phyloP scores from a whole-genome alignment of 306 rosid genomes.

The Chamaecrista fasciculata region DNA sequence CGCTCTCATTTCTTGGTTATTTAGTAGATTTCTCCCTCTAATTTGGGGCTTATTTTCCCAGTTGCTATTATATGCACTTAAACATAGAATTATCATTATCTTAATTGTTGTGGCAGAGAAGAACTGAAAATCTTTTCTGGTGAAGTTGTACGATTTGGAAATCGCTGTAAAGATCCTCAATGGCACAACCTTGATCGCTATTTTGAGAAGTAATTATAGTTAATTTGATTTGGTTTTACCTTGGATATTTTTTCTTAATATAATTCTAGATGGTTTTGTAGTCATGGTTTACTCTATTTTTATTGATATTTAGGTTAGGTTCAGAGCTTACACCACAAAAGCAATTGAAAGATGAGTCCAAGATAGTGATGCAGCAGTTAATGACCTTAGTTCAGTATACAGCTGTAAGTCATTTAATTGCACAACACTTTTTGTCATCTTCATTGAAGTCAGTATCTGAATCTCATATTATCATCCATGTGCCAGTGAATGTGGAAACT shows the following conservation, averaged over 20 bases:
- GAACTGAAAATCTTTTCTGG: conserved; percentile 84
- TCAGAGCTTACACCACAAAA: conserved; percentile 72
- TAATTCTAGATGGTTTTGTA: conserved; percentile 9
- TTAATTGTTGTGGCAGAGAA: conserved; percentile 73
- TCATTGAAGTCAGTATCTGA: conserved; percentile 14
- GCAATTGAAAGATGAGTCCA: conserved; percentile 89
- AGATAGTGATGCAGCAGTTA: conserved; percentile 75
- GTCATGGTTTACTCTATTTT: conserved; percentile 29
- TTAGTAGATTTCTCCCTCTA: conserved; percentile 2
- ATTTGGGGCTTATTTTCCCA: conserved; percentile 27
- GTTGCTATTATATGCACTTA: conserved; percentile 10
- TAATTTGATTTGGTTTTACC: conserved; percentile 28
- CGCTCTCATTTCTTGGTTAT: background rate
- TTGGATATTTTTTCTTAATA: conserved; percentile 14
- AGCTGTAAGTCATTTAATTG: conserved; percentile 63
- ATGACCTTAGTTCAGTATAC: conserved; percentile 84
- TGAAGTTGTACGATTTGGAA: conserved; percentile 98
- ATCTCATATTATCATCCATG: conserved; percentile 1
- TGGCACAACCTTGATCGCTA: conserved; percentile 97
- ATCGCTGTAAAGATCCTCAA: conserved; percentile 99
- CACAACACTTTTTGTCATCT: background rate
- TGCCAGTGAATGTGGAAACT: background rate
- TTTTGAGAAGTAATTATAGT: conserved; percentile 75
- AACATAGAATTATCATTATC: conserved; percentile 27
- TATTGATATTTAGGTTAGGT: conserved; percentile 64